phyloP scores from a whole-genome alignment of 345 rosid genomes.

The Eucalyptus cloeziana region DNA sequence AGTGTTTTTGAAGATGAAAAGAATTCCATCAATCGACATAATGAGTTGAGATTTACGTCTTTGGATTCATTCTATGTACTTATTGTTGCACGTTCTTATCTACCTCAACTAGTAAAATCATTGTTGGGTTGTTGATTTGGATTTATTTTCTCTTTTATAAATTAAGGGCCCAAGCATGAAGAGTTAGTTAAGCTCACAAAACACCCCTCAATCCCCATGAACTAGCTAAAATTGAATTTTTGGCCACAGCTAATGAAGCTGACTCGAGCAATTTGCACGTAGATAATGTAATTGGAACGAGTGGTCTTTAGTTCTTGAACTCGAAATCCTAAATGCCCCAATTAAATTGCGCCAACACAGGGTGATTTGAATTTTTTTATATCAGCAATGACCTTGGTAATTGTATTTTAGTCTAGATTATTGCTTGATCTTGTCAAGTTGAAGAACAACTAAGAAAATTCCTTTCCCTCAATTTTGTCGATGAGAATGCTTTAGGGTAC shows the following conservation, averaged over 20 bases:
- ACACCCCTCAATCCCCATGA: background rate
- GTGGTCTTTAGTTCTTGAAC: background rate
- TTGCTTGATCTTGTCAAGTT: background rate
- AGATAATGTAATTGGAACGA: background rate
- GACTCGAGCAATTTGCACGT: background rate
- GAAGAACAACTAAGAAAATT: background rate
- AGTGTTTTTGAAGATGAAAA: background rate
- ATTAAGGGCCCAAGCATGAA: background rate
- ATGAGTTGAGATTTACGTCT: background rate
- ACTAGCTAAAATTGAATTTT: background rate
- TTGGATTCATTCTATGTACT: background rate
- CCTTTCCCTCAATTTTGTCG: background rate
- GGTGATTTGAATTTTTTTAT: background rate
- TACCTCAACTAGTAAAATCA: background rate
- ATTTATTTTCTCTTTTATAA: background rate
- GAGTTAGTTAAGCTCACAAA: background rate
- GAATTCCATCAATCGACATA: background rate
- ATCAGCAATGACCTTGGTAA: background rate
- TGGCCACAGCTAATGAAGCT: background rate
- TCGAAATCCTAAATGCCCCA: background rate
- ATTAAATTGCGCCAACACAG: background rate
- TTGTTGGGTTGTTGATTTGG: background rate
- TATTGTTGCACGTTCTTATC: background rate
- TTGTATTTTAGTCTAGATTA: background rate
- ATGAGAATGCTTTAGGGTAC: background rate